These are phyloP conservation scores for Plasmodium coatneyi DNA, from an alignment of 169 alveolate species.

Conservation along the genomic window DNA sequence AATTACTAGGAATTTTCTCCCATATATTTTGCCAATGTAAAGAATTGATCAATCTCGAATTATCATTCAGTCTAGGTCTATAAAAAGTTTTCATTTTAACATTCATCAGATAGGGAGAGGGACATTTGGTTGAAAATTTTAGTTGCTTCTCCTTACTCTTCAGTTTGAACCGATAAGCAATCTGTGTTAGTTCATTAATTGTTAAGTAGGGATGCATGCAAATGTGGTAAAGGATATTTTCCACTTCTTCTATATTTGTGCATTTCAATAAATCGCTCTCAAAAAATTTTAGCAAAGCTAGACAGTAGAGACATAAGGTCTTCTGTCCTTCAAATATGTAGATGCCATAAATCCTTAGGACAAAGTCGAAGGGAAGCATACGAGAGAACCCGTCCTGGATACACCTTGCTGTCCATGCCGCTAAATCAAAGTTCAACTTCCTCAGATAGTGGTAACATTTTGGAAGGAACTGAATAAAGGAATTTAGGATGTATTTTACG, in stretches of 20 bases:
- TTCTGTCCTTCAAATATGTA: constrained; percentile 83
- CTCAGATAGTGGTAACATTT: constrained; percentile 74
- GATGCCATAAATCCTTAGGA: constrained; percentile 81
- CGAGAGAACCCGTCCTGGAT: constrained; percentile 83
- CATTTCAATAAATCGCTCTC: constrained; percentile 77
- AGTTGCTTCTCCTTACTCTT: constrained; percentile 78
- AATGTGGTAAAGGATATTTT: constrained; percentile 79
- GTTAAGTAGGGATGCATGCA: constrained; percentile 78
- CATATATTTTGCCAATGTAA: constrained; percentile 83
- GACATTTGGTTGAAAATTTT: constrained; percentile 65
- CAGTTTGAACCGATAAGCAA: constrained; percentile 81
- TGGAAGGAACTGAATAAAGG: constrained; percentile 53
- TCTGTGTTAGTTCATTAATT: constrained; percentile 79
- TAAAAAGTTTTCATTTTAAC: constrained; percentile 82
- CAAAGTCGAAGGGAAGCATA: constrained; percentile 82
- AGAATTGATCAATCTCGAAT: constrained; percentile 75
- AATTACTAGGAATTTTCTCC: constrained; percentile 76
- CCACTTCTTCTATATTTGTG: constrained; percentile 78
- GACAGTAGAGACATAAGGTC: constrained; percentile 80
- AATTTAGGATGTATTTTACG: constrained; percentile 46
- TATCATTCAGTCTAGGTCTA: constrained; percentile 80
- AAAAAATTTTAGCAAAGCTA: constrained; percentile 78
- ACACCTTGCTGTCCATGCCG: constrained; percentile 87
- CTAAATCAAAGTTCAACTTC: constrained; percentile 80
- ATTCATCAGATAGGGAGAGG: constrained; percentile 82